Evolutionary conservation across 148 eudicot genomes (phyloP), one percentile per base, ranked within the genome.

Genomic region (Rhododendron mucronatum): DNA sequence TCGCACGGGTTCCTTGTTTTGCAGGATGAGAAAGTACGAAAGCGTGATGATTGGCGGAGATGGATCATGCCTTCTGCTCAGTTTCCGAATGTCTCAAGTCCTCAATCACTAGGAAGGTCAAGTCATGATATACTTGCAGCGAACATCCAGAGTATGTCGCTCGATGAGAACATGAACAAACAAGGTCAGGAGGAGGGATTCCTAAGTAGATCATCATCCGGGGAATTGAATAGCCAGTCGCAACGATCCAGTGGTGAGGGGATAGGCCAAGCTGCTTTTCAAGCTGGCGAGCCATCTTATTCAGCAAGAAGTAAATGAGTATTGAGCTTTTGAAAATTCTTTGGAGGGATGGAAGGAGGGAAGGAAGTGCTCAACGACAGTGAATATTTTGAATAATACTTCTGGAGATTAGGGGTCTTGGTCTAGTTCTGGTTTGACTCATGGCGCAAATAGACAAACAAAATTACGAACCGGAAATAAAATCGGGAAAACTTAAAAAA

Each of bases 21-120:
- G 86, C 90, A 95, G 98, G 95, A 90, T 76, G 95, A 94, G 63
- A 95, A 89, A 87, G 89, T 95, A 84, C 88, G 98, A 88, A 90
- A 76, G 87, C 92, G 94, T 71, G 90, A 83, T 83, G 94, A 94
- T 82, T 93, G 97, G 97, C 51, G 14, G 73, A 90, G 80, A 86
- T 95, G 98, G 98, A 51, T 92, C 83, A 91, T 94, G 86, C 92
- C 92, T 48, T 59, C 91, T 84, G 88, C 84, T 55, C 93, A 89
- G 80, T n/a, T 69, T 85, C 84, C 92, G 1, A 45, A 61, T 57
- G 79, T 85, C 21, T 84, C 93, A 51, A 88, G 90, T 74, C 87
- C 91, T 45, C 92, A 88, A 55, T 87, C 93, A 23, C 84, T 88
- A 8, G 87, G 85, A 71, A 84, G 82, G 28, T 85, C 89, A 1